A percentile compares a stretch with the other conserved stretches of the same genome.
Evolutionary conservation across 31 red algal genomes (phyloP).

Genomic region (Odonthalia washingtoniensis): DNA sequence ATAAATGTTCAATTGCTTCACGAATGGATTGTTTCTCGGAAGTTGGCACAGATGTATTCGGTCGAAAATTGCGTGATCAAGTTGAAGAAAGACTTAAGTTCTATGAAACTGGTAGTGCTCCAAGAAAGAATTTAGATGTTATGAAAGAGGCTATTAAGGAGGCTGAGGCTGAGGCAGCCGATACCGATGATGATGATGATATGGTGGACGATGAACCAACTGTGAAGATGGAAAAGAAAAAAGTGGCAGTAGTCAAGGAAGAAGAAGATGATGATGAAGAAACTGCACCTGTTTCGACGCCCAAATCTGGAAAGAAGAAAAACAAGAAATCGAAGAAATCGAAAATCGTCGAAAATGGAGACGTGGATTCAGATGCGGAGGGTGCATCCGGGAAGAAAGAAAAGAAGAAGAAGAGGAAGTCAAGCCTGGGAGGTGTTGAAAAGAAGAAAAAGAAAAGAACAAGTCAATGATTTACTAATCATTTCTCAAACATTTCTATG

Average conservation of each 20-base stretch:
- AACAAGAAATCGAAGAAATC: slow-evolving; percentile 63
- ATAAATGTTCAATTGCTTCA: slow-evolving; percentile 95
- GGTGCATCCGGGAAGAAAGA: slow-evolving; percentile 46
- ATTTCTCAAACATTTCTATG: no score
- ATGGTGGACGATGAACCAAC: slow-evolving; percentile 27
- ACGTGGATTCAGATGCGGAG: slow-evolving; percentile 23
- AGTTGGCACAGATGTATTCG: slow-evolving; percentile 81
- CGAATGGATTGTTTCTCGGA: slow-evolving; percentile 94
- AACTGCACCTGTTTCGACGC: slow-evolving; percentile 22
- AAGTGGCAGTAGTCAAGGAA: slow-evolving; percentile 15
- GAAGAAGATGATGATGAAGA: slow-evolving; percentile 53
- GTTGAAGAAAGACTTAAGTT: slow-evolving; percentile 94
- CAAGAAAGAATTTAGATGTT: slow-evolving; percentile 86
- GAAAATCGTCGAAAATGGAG: slow-evolving; percentile 56
- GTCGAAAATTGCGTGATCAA: slow-evolving; percentile 84
- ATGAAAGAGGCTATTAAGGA: slow-evolving; percentile 85
- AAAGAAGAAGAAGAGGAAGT: slow-evolving; percentile 72
- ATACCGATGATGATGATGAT: slow-evolving; percentile 46
- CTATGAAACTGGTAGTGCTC: slow-evolving; percentile 84
- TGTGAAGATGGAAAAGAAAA: slow-evolving; percentile 16
- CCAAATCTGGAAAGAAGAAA: slow-evolving; percentile 45
- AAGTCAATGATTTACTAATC: no score
- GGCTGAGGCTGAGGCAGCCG: slow-evolving; percentile 44
- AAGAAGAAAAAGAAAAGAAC: background rate
- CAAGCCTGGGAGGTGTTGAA: background rate